Conservation (phyloP, 1,139 yeast species). For the Debaryomyces fabryi region DNA sequence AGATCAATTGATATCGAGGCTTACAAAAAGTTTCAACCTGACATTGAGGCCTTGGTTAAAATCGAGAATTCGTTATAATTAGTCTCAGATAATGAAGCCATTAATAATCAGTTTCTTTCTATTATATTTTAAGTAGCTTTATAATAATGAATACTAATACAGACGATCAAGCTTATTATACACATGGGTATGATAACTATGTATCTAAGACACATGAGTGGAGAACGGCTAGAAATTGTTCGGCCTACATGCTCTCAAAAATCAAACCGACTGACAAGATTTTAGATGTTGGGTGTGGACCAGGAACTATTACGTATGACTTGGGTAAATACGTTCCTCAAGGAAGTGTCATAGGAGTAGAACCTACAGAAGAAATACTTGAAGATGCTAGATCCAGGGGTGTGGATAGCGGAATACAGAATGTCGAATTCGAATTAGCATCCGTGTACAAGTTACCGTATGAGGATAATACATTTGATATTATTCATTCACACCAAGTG, state of each 20-base stretch:
- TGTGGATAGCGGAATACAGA: slow-evolving; percentile 17
- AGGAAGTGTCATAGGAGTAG: slow-evolving; percentile 37
- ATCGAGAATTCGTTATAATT: slow-evolving; percentile 16
- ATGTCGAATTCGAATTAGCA: slow-evolving; percentile 33
- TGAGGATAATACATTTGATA: slow-evolving; percentile 39
- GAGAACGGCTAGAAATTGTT: slow-evolving; percentile 36
- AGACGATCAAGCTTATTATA: slow-evolving; percentile 20
- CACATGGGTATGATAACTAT: slow-evolving; percentile 23
- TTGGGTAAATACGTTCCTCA: slow-evolving; percentile 31
- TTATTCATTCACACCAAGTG: slow-evolving; percentile 44
- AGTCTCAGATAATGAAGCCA: background rate
- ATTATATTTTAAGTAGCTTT: background rate
- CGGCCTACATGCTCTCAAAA: slow-evolving; percentile 29
- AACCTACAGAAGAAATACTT: slow-evolving; percentile 33
- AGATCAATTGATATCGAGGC: slow-evolving; percentile 1
- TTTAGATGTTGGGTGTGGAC: slow-evolving; percentile 49
- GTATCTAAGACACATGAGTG: slow-evolving; percentile 36
- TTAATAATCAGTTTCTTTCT: background rate
- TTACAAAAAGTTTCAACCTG: slow-evolving; percentile 11
- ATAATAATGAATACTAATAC: background rate
- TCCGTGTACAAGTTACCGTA: slow-evolving; percentile 34
- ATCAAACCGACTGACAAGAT: slow-evolving; percentile 28
- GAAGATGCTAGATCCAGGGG: slow-evolving; percentile 24
- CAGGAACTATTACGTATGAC: slow-evolving; percentile 43
- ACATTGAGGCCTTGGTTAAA: slow-evolving; percentile 13